Conservation (phyloP, 1,284 basidiomycete genomes). For the Cutaneotrichosporon sp. region DNA sequence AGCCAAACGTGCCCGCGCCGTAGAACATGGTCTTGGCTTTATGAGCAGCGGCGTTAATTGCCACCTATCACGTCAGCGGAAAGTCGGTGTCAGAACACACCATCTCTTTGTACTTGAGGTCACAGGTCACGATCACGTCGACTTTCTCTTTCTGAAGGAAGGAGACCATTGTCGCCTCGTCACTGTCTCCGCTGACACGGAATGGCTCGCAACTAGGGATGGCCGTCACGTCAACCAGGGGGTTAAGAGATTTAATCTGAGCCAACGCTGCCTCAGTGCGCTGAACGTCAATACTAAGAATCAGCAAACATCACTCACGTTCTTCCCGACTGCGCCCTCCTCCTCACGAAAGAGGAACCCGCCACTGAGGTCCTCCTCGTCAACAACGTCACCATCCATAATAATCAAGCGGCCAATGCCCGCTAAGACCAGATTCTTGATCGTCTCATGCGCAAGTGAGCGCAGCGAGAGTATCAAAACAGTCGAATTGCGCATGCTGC, state of each 20-base stretch:
- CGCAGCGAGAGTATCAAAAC: constrained; percentile 77
- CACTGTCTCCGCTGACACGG: constrained; percentile 35
- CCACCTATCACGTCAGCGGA: constrained; percentile 54
- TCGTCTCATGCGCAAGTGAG: constrained; percentile 87
- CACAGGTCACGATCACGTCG: constrained; percentile 78
- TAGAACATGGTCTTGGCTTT: constrained; percentile 72
- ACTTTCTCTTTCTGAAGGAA: constrained; percentile 57
- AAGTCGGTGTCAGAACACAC: constrained; percentile 52
- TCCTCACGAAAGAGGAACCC: constrained; percentile 92
- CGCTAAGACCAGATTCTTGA: constrained; percentile 75
- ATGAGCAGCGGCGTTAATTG: constrained; percentile 70
- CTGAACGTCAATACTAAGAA: constrained; percentile 50
- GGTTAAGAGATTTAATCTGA: constrained; percentile 83
- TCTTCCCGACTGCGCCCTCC: constrained; percentile 69
- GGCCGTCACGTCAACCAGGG: constrained; percentile 75
- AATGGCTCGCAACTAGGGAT: constrained; percentile 53
- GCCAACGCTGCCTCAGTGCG: constrained; percentile 74
- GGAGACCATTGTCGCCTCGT: constrained; percentile 54
- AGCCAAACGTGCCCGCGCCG: constrained; percentile 80
- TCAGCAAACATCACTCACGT: constrained; percentile 52
- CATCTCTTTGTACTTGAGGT: constrained; percentile 61
- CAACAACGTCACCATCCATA: constrained; percentile 52
- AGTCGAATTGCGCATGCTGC: constrained; percentile 86
- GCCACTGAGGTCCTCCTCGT: constrained; percentile 72
- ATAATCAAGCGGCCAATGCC: constrained; percentile 56